These are phyloP conservation scores for Hypericum perforatum DNA, from an alignment of 345 rosid species.

Conservation along the genomic window DNA sequence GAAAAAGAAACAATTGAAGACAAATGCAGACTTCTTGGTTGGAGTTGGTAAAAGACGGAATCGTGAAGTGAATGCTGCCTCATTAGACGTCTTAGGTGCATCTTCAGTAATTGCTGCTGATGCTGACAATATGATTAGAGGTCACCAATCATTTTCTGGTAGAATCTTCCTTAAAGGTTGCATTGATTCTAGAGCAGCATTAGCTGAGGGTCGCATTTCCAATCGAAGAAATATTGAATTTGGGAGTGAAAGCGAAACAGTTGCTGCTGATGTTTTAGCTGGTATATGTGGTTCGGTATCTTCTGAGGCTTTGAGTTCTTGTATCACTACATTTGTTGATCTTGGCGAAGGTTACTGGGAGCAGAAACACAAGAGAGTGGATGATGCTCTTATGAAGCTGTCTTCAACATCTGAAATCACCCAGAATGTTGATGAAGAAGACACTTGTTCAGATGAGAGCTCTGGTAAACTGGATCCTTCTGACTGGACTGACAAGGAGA, in stretches of 20 bases:
- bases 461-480: slow-evolving; percentile 74
- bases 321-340: slow-evolving; percentile 56
- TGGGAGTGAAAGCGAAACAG: slow-evolving; percentile 54
- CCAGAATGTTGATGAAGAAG: slow-evolving; percentile 67
- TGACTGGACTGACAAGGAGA: slow-evolving; percentile 93
- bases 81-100: slow-evolving; percentile 68
- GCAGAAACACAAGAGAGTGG: slow-evolving; percentile 33
- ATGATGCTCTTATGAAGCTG: slow-evolving; percentile 32
- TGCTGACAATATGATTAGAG: slow-evolving; percentile 34
- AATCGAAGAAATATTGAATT: slow-evolving; percentile 42
- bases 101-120: slow-evolving; percentile 74
- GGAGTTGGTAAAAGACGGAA: slow-evolving; percentile 63
- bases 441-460: slow-evolving; percentile 86
- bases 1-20: slow-evolving; percentile 60
- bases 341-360: slow-evolving; percentile 39
- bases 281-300: slow-evolving; percentile 72
- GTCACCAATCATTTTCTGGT: slow-evolving; percentile 27
- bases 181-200: slow-evolving; percentile 32
- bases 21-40: slow-evolving; percentile 46
- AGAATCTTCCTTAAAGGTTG: slow-evolving; percentile 35
- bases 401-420: slow-evolving; percentile 47
- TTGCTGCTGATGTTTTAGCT: slow-evolving; percentile 77
- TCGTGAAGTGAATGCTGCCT: slow-evolving; percentile 55
- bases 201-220: slow-evolving; percentile 33
- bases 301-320: slow-evolving; percentile 81